A percentile compares a stretch with the other conserved stretches of the same genome.
Conservation (phyloP, 345 rosid species). For the Acer yangbiense region DNA sequence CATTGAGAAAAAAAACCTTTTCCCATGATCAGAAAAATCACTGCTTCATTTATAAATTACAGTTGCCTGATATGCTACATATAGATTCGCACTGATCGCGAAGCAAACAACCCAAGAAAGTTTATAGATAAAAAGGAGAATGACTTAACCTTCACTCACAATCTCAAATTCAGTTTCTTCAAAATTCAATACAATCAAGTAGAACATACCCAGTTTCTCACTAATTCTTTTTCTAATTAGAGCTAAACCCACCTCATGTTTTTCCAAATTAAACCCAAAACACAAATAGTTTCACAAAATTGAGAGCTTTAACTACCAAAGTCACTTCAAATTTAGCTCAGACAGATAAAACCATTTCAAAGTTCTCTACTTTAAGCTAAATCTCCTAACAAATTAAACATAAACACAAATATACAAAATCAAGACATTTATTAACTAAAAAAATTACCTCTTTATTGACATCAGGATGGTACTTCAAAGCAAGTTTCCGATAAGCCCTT, state of each 20-base stretch:
- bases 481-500: conserved; percentile 95
- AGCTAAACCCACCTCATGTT: conserved; percentile 1
- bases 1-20: not conserved
- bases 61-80: not conserved
- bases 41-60: not conserved
- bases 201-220: not conserved
- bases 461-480: conserved; percentile 93
- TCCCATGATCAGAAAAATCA: not conserved
- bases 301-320: conserved; percentile 1
- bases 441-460: conserved; percentile 78
- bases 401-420: not conserved
- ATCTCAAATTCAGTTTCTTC: conserved; percentile 10
- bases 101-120: no score
- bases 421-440: not conserved
- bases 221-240: not conserved
- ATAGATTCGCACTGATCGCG: not conserved
- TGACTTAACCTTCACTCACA: not conserved
- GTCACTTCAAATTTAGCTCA: not conserved
- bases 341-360: not conserved
- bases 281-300: not conserved
- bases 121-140: not conserved
- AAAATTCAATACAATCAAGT: not conserved
- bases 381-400: not conserved
- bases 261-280: not conserved
- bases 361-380: not conserved